Conservation (phyloP, 139 green algal species). For the Haematococcus sp. region DNA sequence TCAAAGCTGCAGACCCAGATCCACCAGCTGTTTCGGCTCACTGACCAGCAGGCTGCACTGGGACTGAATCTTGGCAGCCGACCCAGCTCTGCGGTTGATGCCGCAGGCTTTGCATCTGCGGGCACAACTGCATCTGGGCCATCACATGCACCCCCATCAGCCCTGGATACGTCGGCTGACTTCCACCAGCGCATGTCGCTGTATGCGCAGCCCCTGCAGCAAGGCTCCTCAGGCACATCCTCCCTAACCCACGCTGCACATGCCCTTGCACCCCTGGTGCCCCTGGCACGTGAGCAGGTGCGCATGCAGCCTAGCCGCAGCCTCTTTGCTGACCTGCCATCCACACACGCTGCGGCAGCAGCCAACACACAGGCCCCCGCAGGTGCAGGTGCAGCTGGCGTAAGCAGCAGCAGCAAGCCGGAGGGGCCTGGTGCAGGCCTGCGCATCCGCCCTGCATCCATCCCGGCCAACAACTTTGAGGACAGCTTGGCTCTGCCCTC, state of each 20-base stretch:
- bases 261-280: neutral
- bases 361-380: too few species aligned
- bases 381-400: too few species aligned
- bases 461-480: neutral
- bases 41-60: neutral
- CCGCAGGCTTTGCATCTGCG: neutral
- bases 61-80: neutral
- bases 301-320: neutral
- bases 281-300: neutral
- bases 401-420: neutral
- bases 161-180: too few species aligned
- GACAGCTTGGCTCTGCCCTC: neutral
- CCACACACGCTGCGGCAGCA: conserved; percentile 1
- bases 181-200: too few species aligned
- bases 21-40: conserved; percentile 10
- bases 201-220: neutral
- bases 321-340: conserved; percentile 5
- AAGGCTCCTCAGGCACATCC: neutral
- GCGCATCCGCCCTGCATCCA: neutral
- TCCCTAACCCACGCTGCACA: neutral
- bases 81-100: neutral
- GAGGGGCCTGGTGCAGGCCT: neutral
- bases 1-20: conserved; percentile 24
- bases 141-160: neutral
- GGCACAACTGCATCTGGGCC: neutral